These are phyloP conservation scores for Citrullus colocynthis DNA, from an alignment of 306 rosid genomes.

Conservation along the genomic window DNA sequence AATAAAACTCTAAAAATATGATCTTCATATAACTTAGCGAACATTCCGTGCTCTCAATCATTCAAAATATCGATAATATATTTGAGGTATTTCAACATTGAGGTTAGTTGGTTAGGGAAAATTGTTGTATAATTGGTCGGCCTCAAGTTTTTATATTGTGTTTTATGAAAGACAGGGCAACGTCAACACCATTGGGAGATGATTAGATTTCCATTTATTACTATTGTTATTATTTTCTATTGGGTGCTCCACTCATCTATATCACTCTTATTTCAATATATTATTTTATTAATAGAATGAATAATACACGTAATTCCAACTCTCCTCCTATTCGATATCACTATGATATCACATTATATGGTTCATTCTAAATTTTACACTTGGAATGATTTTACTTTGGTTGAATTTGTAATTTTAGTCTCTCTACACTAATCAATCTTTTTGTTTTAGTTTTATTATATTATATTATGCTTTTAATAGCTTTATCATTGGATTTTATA, in stretches of 20 bases:
- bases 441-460: no score
- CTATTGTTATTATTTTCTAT: not conserved
- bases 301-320: not conserved
- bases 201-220: slow-evolving; percentile 4
- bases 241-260: slow-evolving; percentile 1
- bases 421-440: no score
- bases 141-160: not conserved
- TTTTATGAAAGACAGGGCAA: not conserved
- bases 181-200: not conserved
- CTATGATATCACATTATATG: not conserved
- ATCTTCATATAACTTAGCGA: no score
- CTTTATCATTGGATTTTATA: no score
- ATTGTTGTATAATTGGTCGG: not conserved
- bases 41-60: no score
- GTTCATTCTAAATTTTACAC: not conserved
- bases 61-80: no score
- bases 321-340: not conserved
- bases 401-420: no score
- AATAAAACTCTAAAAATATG: no score
- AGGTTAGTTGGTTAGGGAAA: no score
- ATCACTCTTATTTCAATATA: not conserved
- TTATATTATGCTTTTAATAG: no score
- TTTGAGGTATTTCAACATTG: no score
- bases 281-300: not conserved
- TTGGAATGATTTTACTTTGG: not conserved